phyloP scores from a whole-genome alignment of 2,329 filamentous ascomycete species.

The Colletotrichum karsti region DNA sequence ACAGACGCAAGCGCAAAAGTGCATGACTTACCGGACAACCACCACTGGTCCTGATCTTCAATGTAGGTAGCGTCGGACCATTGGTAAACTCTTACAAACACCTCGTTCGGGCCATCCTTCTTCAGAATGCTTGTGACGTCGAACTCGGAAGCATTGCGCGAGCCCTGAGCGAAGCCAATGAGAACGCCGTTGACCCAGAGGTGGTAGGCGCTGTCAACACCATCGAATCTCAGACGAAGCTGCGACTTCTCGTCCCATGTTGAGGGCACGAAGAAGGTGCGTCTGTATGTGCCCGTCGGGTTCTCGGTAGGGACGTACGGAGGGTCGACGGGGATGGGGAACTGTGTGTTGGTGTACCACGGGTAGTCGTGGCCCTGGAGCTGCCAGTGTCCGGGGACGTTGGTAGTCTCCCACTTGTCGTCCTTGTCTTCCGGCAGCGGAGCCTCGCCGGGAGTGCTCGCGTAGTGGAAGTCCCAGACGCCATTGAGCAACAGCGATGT shows the following conservation, averaged over 20 bases:
- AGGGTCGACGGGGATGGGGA: conserved; percentile 71
- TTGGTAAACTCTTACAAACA: conserved; percentile 75
- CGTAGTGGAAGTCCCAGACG: conserved; percentile 64
- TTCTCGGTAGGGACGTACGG: conserved; percentile 71
- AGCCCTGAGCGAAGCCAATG: conserved; percentile 75
- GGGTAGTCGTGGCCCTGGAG: conserved; percentile 73
- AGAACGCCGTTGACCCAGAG: conserved; percentile 72
- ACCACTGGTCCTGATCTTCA: conserved; percentile 77
- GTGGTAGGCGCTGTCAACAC: conserved; percentile 77
- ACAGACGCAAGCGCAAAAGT: not conserved
- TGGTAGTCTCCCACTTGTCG: conserved; percentile 57
- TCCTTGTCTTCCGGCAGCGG: conserved; percentile 44
- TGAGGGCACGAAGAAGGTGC: conserved; percentile 60
- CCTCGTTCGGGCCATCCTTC: conserved; percentile 54
- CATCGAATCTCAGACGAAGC: conserved; percentile 73
- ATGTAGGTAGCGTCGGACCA: conserved; percentile 76
- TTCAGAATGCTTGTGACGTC: conserved; percentile 64
- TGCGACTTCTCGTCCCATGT: conserved; percentile 55
- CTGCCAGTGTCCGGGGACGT: conserved; percentile 76
- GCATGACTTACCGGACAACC: conserved; percentile 60
- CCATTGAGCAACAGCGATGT: conserved; percentile 62
- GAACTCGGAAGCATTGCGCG: conserved; percentile 75
- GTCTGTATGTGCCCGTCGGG: conserved; percentile 70
- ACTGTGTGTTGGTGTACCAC: conserved; percentile 75
- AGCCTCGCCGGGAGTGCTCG: conserved; percentile 53